Evolutionary conservation across 176 grass and related monocot genomes (phyloP).

Genomic region (Avena eriantha): DNA sequence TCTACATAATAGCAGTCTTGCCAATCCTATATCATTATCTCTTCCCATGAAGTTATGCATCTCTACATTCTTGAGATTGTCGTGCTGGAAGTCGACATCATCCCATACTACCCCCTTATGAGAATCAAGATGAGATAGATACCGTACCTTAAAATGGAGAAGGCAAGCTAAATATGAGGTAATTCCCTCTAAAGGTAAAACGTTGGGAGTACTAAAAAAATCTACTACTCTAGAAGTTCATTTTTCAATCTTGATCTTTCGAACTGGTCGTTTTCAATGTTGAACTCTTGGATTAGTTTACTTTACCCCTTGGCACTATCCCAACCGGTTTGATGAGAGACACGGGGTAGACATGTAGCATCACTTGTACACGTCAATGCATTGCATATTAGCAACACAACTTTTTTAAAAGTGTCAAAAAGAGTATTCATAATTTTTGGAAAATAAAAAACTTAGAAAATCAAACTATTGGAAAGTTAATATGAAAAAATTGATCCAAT

Average conservation of each 20-base stretch:
- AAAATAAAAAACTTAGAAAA: neutral
- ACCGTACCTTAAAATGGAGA: neutral
- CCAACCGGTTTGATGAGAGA: neutral
- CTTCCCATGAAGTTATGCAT: constrained; percentile 30
- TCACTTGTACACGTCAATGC: neutral
- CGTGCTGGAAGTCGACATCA: constrained; percentile 6
- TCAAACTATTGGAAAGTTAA: neutral
- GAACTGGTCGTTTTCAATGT: neutral
- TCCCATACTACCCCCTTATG: neutral
- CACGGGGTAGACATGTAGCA: neutral
- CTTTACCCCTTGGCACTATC: neutral
- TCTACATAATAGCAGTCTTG: neutral
- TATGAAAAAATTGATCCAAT: neutral
- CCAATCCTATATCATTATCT: constrained; percentile 19
- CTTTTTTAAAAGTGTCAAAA: neutral
- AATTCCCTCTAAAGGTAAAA: neutral
- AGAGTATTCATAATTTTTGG: neutral
- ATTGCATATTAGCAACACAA: neutral
- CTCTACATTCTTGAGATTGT: constrained; percentile 7
- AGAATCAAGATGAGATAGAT: neutral
- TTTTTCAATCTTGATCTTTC: too few species aligned
- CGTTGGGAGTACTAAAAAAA: neutral
- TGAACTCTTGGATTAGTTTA: neutral
- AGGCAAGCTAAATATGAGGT: neutral
- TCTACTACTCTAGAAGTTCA: neutral